Evolutionary conservation across 306 rosid genomes (phyloP), one percentile per base, ranked within the genome.

Genomic region (Prunus mongolica): DNA sequence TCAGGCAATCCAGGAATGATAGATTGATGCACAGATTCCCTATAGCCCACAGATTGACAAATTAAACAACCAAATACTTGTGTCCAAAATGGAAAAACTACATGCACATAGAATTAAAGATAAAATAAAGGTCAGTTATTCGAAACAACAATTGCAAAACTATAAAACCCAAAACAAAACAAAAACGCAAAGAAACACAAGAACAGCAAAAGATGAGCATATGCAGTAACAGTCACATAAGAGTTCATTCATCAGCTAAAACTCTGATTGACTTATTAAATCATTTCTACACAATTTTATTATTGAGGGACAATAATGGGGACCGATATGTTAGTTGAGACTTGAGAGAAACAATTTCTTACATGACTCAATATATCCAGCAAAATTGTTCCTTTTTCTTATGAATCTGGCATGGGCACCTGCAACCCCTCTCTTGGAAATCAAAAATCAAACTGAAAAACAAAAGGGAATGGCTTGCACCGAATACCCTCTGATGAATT

Each of bases 1-100:
- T 81, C 78, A 28, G 78, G 78, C 75, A 81, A 76, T 61, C 81
- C 84, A 15, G 78, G 81, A 56, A 81, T 81, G n/a, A 71, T 13
- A 65, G 70, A 45, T 25, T 20, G 70, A 25, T 24, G 45, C 70
- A 46, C 3, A 71, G 45, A n/a, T 25, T 65, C 81, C 81, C 81
- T 81, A 18, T 6, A 61, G 2, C 5, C 69, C 69, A 61, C 61
- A 47, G 58, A 73, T 12, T 24, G 41, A 57, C 63, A 72, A 4
- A 14, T 72, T 58, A 12, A 27, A 46, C 60, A 58, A 73, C 46
- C 45, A 28, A 24, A 46, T 9, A 6, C 19, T 58, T 15, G 45
- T 10, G 30, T 58, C 67, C 15, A 41, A 41, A 41, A 41, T 45
- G 56, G 6, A 56, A 58, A 14, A 72, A 20, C 38, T 14, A 72